Evolutionary conservation across 2,329 filamentous ascomycete genomes (phyloP).

Genomic region (Blastomyces emzantsi): DNA sequence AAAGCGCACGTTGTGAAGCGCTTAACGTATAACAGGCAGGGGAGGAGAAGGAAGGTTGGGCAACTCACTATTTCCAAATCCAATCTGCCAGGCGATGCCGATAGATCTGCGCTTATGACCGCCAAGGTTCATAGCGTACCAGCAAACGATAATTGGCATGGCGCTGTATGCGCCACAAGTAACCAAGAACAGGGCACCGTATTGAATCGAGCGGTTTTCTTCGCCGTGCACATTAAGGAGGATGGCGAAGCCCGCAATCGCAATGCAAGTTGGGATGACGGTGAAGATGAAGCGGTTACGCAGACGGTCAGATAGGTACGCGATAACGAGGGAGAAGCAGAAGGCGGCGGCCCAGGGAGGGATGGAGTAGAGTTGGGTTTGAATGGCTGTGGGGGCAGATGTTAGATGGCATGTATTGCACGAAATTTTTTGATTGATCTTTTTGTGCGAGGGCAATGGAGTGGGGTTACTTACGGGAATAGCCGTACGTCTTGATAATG

Average conservation of each 20-base stretch:
- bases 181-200: constrained; percentile 72
- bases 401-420: background rate
- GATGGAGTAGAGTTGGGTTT: constrained; percentile 44
- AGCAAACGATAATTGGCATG: constrained; percentile 81
- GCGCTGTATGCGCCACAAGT: constrained; percentile 72
- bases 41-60: background rate
- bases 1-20: no score
- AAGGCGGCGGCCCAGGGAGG: constrained; percentile 64
- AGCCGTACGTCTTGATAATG: constrained; percentile 61
- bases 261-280: constrained; percentile 57
- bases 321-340: constrained; percentile 65
- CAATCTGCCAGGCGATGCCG: constrained; percentile 67
- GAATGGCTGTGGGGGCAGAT: constrained; percentile 31
- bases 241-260: constrained; percentile 66
- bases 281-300: constrained; percentile 68
- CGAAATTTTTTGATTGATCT: background rate
- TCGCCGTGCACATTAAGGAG: constrained; percentile 59
- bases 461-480: constrained; percentile 33
- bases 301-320: constrained; percentile 60
- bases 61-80: constrained; percentile 56
- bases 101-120: constrained; percentile 63
- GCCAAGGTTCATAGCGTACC: constrained; percentile 72
- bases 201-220: constrained; percentile 54
- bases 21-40: background rate
- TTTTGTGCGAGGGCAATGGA: background rate